Conservation (phyloP, 768 basidiomycete genomes). For the Phaeotremella skinneri region DNA sequence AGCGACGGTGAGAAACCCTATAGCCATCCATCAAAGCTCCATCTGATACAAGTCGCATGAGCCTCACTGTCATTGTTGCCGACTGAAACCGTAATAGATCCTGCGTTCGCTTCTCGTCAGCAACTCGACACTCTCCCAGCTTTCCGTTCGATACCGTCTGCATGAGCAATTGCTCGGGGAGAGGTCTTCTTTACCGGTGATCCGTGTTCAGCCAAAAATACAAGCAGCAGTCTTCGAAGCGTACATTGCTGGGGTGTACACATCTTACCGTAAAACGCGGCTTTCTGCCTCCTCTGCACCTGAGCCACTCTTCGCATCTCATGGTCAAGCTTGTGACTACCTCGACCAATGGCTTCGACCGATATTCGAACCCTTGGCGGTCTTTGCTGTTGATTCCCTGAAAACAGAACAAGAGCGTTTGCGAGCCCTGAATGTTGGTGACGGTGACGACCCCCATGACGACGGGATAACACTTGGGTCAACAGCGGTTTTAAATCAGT, state of each 20-base stretch:
- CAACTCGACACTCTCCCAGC: slow-evolving; percentile 29
- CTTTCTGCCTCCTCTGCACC: too few relatives aligned
- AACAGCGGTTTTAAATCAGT: slow-evolving; percentile 3
- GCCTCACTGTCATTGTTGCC: not conserved
- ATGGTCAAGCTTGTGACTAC: slow-evolving; percentile 25
- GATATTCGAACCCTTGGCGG: slow-evolving; percentile 32
- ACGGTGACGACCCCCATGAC: not conserved
- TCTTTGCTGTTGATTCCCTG: not conserved
- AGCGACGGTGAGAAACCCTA: slow-evolving; percentile 29
- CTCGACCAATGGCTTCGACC: slow-evolving; percentile 34
- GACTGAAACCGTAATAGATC: slow-evolving; percentile 13
- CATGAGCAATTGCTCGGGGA: slow-evolving; percentile 22
- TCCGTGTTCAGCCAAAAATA: slow-evolving; percentile 22
- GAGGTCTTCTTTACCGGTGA: slow-evolving; percentile 6
- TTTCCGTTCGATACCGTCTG: slow-evolving; percentile 30
- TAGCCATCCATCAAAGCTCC: not conserved
- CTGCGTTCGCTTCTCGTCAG: slow-evolving; percentile 35
- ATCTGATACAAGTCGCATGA: not conserved
- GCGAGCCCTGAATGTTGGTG: too few relatives aligned
- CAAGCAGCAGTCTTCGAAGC: slow-evolving; percentile 42
- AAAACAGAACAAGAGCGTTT: not conserved
- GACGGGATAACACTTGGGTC: not conserved
- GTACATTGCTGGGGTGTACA: slow-evolving; percentile 39
- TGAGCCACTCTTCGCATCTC: not conserved
- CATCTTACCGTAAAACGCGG: slow-evolving; percentile 20